Evolutionary conservation across 139 green algal genomes (phyloP), one percentile per base, ranked within the genome.

Genomic region (Chlamydomonas sphaeroides): DNA sequence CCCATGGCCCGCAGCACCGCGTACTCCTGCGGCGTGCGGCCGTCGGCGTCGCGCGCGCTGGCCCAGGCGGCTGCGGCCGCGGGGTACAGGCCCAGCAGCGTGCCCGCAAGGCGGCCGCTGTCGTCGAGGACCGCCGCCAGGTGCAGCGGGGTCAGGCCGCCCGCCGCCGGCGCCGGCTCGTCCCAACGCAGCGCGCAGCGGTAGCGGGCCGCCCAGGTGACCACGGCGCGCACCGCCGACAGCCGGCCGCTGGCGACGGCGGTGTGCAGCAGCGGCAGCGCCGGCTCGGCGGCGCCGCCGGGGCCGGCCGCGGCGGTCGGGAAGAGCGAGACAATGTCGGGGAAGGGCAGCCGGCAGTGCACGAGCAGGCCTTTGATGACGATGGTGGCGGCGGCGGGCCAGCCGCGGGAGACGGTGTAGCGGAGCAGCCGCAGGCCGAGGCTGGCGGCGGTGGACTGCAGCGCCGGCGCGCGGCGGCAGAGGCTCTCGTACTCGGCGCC

Each of bases 91-190:
- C 62, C 61, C 75, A 72, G 75, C 1, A 82, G 26, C 0, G n/a
- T 18, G 10, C 61, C 75, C 33, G 75, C 75, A 42, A 82, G 42
- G 35, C 61, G 42, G 32, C 75, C 75, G 61, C 61, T 20, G 32
- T 82, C 75, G 32, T 82, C 69, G 1, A 65, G 42, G 62, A 72
- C 75, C 0, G 75, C 75, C 23, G 75, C 75, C 36, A 82, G 75
- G 45, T 82, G 75, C 41, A 82, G 75, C 42, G 75, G 75, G 45
- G 75, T 82, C 61, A 82, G 62, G 7, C 75, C 75, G 42, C 62
- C 75, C 28, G 42, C 75, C 3, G 61, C 62, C 14, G 32, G 26
- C 32, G 36, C 75, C 26, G 61, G n/a, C 75, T 82, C 62, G 45
- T 73, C 75, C 75, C 75, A 82, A 10, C 39, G 20, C 32, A 82